phyloP scores from a whole-genome alignment of 768 basidiomycete genomes.

The Termitomyces sp. region DNA sequence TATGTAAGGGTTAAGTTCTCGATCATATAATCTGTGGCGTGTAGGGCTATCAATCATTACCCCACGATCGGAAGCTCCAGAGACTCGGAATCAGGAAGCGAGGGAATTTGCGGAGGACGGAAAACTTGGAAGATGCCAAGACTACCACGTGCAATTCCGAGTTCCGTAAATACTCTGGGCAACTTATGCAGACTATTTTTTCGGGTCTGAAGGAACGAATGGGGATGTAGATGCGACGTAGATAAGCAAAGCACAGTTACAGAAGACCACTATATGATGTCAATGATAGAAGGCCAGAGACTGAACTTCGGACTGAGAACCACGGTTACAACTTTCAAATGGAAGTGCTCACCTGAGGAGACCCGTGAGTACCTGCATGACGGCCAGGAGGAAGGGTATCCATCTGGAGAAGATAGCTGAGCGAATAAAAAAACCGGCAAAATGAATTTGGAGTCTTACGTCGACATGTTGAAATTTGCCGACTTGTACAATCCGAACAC shows the following conservation, averaged over 20 bases:
- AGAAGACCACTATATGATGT: slow-evolving; percentile 27
- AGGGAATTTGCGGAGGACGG: neutral
- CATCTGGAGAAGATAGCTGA: slow-evolving; percentile 24
- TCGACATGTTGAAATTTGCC: slow-evolving; percentile 44
- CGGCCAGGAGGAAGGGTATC: slow-evolving; percentile 41
- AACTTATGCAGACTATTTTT: neutral
- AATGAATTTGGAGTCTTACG: slow-evolving; percentile 25
- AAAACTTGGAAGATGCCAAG: neutral
- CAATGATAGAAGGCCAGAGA: slow-evolving; percentile 41
- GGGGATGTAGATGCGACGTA: neutral
- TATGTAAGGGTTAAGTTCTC: neutral
- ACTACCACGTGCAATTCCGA: slow-evolving; percentile 2
- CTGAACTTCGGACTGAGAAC: slow-evolving; percentile 16
- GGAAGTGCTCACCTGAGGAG: slow-evolving; percentile 29
- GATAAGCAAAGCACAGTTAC: neutral
- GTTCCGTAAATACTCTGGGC: neutral
- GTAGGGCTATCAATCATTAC: neutral
- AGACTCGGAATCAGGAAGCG: slow-evolving; percentile 2
- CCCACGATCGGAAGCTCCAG: slow-evolving; percentile 1
- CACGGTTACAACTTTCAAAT: neutral
- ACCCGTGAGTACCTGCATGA: slow-evolving; percentile 36
- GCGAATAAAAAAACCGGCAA: neutral
- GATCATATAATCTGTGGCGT: slow-evolving; percentile 4
- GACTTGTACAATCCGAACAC: slow-evolving; percentile 40
- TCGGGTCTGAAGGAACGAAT: slow-evolving; percentile 1